Evolutionary conservation across 768 basidiomycete genomes (phyloP), one percentile per base, ranked within the genome.

Genomic region (Pleurotus sapidus): DNA sequence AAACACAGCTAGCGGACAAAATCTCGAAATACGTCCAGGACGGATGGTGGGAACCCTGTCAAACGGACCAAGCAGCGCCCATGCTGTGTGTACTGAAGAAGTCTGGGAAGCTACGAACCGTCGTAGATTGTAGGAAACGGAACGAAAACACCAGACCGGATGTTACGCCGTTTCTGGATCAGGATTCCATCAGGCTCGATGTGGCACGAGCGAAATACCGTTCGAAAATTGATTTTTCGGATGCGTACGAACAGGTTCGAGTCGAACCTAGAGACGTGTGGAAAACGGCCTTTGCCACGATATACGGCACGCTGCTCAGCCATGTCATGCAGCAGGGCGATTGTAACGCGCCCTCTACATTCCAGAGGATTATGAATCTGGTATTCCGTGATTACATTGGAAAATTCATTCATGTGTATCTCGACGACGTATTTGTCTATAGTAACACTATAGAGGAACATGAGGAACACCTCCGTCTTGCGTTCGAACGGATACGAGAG

Each of bases 381-480:
- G 68, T 80, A 17, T 77, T 82, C 46, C 58, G 67, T 2, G 68
- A 75, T 1, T 49, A 62, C n/a, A 71, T 81, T 3, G 74, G 76
- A 0, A 20, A 45, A 9, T 78, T 74, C 55, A 30, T 80, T 6
- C 72, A 80, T 47, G 68, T 75, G 2, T 81, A 79, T 55, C 60
- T 81, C 0, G 77, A 81, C 56, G 74, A 81, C 59, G 70, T 80
- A 4, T 73, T 79, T 46, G 63, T 79, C 0, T 79, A 59, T 59
- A 73, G 70, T 0, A 57, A 72, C n/a, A 61, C 68, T 0, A 59
- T 76, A 3, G 70, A 72, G 20, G 77, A 77, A 0, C 77, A 80
- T 51, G 63, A 71, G 30, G 15, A 61, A 9, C 68, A 76, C 59
- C 60, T 80, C 0, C 34, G 56, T 1, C 37, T 66, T 1, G 67